Evolutionary conservation across 345 rosid genomes (phyloP).

Genomic region (Clarkia xantiana): DNA sequence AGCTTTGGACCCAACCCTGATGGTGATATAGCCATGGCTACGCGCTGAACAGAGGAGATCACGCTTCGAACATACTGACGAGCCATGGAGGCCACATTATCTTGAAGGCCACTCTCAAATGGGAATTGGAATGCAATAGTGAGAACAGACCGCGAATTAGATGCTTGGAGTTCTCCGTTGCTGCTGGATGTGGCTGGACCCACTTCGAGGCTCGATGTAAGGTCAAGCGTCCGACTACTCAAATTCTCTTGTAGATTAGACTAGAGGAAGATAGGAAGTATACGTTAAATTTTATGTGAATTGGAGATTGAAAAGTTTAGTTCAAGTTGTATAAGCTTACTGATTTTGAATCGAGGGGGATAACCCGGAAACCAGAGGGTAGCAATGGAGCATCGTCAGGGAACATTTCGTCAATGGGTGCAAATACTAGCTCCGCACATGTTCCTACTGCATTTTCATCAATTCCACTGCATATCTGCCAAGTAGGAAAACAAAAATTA

Average conservation of each 20-base stretch:
- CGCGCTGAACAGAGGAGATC: constrained; percentile 87
- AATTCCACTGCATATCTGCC: constrained; percentile 83
- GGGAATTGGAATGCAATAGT: constrained; percentile 99
- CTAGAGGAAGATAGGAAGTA: constrained; percentile 16
- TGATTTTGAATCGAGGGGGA: constrained; percentile 79
- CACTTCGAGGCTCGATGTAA: constrained; percentile 87
- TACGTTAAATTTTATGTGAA: neutral
- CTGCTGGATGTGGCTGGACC: constrained; percentile 43
- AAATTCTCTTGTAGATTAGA: constrained; percentile 43
- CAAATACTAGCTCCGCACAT: constrained; percentile 86
- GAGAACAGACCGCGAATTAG: constrained; percentile 56
- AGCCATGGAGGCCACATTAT: constrained; percentile 91
- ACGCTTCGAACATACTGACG: constrained; percentile 82
- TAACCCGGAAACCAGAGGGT: constrained; percentile 92
- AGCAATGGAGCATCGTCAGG: constrained; percentile 92
- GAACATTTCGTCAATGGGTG: constrained; percentile 96
- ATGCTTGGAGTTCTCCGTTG: constrained; percentile 37
- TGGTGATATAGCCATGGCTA: constrained; percentile 91
- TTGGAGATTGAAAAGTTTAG: neutral
- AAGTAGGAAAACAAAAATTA: constrained; percentile 2
- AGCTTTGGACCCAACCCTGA: constrained; percentile 71
- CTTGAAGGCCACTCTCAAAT: constrained; percentile 70
- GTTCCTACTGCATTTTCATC: constrained; percentile 89
- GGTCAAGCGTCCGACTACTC: constrained; percentile 69
- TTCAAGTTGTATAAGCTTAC: constrained; percentile 19